Percentiles rank a stretch among this genome's conserved stretches.
Conservation (phyloP, 768 basidiomycete genomes). For the Neoboletus magnificus region DNA sequence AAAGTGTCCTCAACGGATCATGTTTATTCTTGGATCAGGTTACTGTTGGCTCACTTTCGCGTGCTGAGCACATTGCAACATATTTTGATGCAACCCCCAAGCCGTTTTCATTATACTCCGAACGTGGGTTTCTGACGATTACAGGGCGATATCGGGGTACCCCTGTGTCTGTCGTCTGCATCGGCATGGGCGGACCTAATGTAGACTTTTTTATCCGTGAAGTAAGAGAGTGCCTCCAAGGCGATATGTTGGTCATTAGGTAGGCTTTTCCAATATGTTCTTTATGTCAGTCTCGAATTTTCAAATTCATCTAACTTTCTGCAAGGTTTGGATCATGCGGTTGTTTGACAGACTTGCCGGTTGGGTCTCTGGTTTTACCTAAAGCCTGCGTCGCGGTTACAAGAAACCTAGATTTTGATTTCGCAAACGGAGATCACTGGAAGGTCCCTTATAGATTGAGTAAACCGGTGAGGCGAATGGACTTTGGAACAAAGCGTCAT, state of each 20-base stretch:
- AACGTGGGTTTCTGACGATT: conserved; percentile 73
- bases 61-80: conserved; percentile 57
- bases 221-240: conserved; percentile 66
- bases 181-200: conserved; percentile 82
- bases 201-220: conserved; percentile 87
- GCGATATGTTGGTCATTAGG: conserved; percentile 55
- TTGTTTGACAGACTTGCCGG: conserved; percentile 60
- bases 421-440: conserved; percentile 41
- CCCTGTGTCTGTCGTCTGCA: conserved; percentile 71
- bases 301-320: neutral
- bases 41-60: conserved; percentile 71
- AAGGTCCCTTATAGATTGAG: conserved; percentile 60
- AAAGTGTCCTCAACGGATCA: neutral
- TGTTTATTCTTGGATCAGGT: conserved; percentile 39
- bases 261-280: conserved; percentile 13
- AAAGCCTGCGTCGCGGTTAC: conserved; percentile 62
- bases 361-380: conserved; percentile 76
- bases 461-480: conserved; percentile 47
- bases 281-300: neutral
- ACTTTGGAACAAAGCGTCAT: neutral
- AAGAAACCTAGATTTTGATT: conserved; percentile 78
- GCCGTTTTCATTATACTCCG: conserved; percentile 62
- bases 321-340: conserved; percentile 80
- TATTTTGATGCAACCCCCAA: conserved; percentile 57
- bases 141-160: conserved; percentile 62